phyloP scores from a whole-genome alignment of 2,329 filamentous ascomycete genomes.

The Bipolaris cookei region DNA sequence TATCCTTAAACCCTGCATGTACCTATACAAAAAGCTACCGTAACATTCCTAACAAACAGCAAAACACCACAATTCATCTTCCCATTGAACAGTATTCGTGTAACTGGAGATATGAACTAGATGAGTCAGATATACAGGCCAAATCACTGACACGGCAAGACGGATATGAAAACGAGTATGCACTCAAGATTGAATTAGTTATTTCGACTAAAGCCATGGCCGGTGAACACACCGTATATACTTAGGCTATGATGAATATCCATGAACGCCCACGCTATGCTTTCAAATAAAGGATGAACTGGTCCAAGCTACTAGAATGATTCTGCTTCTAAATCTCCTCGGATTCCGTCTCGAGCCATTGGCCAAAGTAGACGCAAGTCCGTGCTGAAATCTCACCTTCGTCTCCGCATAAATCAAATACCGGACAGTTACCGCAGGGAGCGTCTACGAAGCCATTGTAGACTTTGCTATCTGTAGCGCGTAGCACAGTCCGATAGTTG shows the following conservation, averaged over 20 bases:
- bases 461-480: slow-evolving; percentile 51
- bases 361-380: slow-evolving; percentile 89
- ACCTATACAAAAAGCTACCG: no score
- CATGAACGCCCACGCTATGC: slow-evolving; percentile 10
- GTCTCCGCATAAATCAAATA: slow-evolving; percentile 90
- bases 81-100: no score
- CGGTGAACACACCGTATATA: not conserved
- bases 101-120: no score
- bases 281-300: not conserved
- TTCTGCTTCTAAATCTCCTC: slow-evolving; percentile 23
- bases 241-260: not conserved
- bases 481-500: slow-evolving; percentile 57
- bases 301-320: not conserved
- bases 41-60: no score
- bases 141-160: not conserved
- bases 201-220: not conserved
- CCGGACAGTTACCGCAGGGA: slow-evolving; percentile 89
- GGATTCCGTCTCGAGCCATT: slow-evolving; percentile 68
- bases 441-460: slow-evolving; percentile 83
- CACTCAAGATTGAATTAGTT: not conserved
- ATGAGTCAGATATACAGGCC: no score
- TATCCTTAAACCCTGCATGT: no score
- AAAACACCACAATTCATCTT: no score
- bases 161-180: not conserved
- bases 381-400: slow-evolving; percentile 88